Conservation (phyloP, 2,329 filamentous ascomycete genomes). For the Ceratocystiopsis minuta region DNA sequence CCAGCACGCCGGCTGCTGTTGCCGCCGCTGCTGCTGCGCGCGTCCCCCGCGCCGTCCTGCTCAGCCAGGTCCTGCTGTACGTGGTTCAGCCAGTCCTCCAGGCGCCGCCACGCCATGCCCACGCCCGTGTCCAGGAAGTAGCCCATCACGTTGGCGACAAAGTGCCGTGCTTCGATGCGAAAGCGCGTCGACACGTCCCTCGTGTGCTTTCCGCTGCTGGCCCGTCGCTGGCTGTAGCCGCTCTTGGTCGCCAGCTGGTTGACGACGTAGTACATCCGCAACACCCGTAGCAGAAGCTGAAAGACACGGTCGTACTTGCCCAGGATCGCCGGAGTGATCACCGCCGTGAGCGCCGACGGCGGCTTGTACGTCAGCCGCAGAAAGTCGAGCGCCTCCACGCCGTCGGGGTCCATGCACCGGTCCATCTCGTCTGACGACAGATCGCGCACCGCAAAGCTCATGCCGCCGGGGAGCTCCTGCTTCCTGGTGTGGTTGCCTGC, state of each 20-base stretch:
- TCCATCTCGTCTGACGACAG: slow-evolving; percentile 63
- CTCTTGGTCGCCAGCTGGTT: slow-evolving; percentile 42
- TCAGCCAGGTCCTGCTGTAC: slow-evolving; percentile 39
- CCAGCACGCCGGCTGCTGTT: slow-evolving; percentile 8
- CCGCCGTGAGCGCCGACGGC: slow-evolving; percentile 47
- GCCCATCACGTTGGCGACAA: slow-evolving; percentile 51
- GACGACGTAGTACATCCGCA: slow-evolving; percentile 63
- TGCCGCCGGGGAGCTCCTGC: slow-evolving; percentile 41
- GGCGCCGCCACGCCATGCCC: slow-evolving; percentile 50
- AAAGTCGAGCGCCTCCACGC: slow-evolving; percentile 83
- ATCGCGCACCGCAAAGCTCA: slow-evolving; percentile 74
- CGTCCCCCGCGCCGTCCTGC: slow-evolving; percentile 15
- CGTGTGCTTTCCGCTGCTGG: neutral
- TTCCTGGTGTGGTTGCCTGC: slow-evolving; percentile 1
- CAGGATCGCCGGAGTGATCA: slow-evolving; percentile 55
- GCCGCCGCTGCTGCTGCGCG: neutral
- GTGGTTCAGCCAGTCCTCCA: slow-evolving; percentile 45
- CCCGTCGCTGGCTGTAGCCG: slow-evolving; percentile 8
- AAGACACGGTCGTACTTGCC: slow-evolving; percentile 77
- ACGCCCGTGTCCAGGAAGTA: slow-evolving; percentile 74
- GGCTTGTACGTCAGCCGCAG: slow-evolving; percentile 71
- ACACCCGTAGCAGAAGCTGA: slow-evolving; percentile 55
- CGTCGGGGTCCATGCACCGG: slow-evolving; percentile 64
- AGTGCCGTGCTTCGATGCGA: slow-evolving; percentile 60
- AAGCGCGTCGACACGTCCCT: slow-evolving; percentile 31